These are phyloP conservation scores for Suhomyces pyralidae DNA, from an alignment of 805 yeast species.

Conservation along the genomic window DNA sequence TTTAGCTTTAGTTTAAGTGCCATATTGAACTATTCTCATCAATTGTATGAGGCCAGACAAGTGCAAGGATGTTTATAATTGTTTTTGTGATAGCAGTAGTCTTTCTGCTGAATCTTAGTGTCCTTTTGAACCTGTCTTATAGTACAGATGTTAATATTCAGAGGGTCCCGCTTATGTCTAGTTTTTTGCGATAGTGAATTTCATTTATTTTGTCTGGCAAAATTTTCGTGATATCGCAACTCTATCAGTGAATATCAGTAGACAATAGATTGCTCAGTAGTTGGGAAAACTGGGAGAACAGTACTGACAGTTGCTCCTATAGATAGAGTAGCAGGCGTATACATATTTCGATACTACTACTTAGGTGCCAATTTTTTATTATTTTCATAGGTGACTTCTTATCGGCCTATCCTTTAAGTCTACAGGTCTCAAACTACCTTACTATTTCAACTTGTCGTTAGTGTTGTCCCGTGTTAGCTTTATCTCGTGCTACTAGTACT, in stretches of 20 bases:
- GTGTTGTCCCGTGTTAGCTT: no score
- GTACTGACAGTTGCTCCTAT: background rate
- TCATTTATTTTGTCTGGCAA: background rate
- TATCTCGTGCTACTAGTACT: background rate
- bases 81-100: no score
- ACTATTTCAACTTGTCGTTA: no score
- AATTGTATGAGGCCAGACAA: background rate
- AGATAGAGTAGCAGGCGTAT: background rate
- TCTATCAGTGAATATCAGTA: background rate
- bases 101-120: no score
- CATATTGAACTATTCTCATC: conserved; percentile 1
- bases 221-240: background rate
- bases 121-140: background rate
- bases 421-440: no score
- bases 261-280: background rate
- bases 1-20: conserved; percentile 17
- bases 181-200: background rate
- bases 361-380: background rate
- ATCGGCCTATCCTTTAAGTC: background rate
- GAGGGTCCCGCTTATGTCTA: background rate
- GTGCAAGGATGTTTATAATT: background rate
- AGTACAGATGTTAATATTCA: background rate
- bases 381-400: background rate
- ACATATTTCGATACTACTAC: background rate
- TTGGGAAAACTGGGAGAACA: background rate